Conservation (phyloP, 2,329 filamentous ascomycete species). For the Neopestalotiopsis sp. region DNA sequence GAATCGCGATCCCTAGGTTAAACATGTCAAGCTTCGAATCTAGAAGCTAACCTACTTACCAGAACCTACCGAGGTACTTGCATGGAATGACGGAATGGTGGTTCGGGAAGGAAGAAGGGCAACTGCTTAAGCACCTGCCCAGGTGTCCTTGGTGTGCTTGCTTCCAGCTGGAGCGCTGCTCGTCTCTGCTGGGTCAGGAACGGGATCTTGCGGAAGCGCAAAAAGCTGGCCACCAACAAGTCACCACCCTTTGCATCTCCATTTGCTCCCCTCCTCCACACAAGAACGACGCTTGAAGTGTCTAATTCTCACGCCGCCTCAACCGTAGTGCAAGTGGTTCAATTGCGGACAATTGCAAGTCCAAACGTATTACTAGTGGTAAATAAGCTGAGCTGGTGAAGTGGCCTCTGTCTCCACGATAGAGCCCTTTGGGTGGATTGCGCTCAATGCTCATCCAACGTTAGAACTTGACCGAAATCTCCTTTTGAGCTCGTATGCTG, state of each 20-base stretch:
- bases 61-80: background rate
- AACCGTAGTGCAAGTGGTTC: background rate
- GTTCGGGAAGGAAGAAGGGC: background rate
- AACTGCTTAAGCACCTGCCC: background rate
- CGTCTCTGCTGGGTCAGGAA: background rate
- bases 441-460: background rate
- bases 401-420: background rate
- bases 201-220: background rate
- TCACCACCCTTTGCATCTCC: background rate
- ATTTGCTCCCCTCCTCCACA: background rate
- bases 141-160: background rate
- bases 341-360: background rate
- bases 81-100: background rate
- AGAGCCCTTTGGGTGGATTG: background rate
- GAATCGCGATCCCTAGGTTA: background rate
- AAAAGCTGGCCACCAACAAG: background rate
- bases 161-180: too few relatives aligned
- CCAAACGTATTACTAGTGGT: background rate
- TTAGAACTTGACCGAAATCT: background rate
- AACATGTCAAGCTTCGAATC: background rate
- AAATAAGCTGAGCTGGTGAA: background rate
- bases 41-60: background rate
- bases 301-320: background rate
- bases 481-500: background rate
- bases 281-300: background rate